Evolutionary conservation across 2,329 filamentous ascomycete species (phyloP).

Genomic region (Madurella fahalii): DNA sequence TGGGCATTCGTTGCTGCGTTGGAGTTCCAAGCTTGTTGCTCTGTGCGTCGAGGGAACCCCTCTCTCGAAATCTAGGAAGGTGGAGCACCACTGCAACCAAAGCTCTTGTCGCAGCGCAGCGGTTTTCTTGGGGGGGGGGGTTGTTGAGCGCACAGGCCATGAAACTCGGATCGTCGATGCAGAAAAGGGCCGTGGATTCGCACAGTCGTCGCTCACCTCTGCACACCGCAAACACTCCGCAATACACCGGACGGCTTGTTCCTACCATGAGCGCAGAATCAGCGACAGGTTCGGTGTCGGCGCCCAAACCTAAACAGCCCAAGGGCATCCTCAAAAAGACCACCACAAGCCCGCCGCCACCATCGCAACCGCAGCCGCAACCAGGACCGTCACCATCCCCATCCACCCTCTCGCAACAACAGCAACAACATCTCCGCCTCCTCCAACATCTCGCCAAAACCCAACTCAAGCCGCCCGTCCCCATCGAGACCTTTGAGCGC

Average conservation of each 20-base stretch:
- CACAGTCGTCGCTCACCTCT: neutral
- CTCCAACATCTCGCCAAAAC: conserved; percentile 69
- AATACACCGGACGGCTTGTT: neutral
- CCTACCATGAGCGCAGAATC: conserved; percentile 3
- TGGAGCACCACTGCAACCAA: neutral
- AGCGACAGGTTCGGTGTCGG: conserved; percentile 41
- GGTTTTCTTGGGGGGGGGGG: no score
- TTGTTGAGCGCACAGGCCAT: no score
- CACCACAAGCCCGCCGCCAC: conserved; percentile 39
- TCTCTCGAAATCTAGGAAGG: neutral
- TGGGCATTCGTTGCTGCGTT: conserved; percentile 8
- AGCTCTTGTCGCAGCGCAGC: no score
- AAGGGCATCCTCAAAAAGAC: conserved; percentile 62
- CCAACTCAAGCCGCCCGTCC: conserved; percentile 67
- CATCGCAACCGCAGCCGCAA: conserved; percentile 23
- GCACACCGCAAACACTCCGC: neutral
- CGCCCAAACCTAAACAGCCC: conserved; percentile 31
- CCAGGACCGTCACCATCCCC: conserved; percentile 33
- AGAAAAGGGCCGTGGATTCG: no score
- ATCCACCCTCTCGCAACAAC: conserved; percentile 35
- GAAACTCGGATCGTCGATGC: no score
- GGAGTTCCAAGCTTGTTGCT: neutral
- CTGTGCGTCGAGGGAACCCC: conserved; percentile 1
- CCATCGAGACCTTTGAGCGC: conserved; percentile 53
- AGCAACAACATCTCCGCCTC: conserved; percentile 22